phyloP scores from a whole-genome alignment of 192 early-diverging fungal genomes.

The Coemansia sp. region DNA sequence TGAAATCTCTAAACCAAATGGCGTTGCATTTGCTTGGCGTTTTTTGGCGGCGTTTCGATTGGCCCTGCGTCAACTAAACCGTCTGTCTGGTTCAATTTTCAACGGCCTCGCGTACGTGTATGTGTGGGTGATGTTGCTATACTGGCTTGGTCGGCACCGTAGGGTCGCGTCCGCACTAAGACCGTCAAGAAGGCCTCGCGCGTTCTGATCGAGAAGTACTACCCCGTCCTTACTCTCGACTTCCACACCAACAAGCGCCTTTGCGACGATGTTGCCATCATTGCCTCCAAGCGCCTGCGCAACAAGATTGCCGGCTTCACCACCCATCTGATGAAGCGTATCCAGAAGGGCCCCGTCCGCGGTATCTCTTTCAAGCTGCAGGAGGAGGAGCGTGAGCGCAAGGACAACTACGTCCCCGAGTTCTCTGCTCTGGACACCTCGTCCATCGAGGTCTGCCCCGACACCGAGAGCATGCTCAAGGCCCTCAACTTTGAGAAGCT shows the following conservation, averaged over 20 bases:
- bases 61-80: too few relatives aligned
- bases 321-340: slow-evolving; percentile 99
- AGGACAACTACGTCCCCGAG: slow-evolving; percentile 99
- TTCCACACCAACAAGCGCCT: slow-evolving; percentile 99
- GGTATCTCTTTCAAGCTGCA: slow-evolving; percentile 99
- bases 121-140: not conserved
- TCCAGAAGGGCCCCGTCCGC: slow-evolving; percentile 96
- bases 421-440: slow-evolving; percentile 92
- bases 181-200: slow-evolving; percentile 99
- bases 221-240: slow-evolving; percentile 96
- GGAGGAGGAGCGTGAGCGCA: slow-evolving; percentile 99
- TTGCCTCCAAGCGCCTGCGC: slow-evolving; percentile 97
- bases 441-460: slow-evolving; percentile 90
- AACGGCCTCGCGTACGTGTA: too few relatives aligned
- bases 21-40: too few relatives aligned
- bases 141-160: not conserved
- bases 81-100: too few relatives aligned
- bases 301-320: slow-evolving; percentile 99
- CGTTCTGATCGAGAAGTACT: slow-evolving; percentile 99
- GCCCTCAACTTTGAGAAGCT: slow-evolving; percentile 93
- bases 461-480: slow-evolving; percentile 96
- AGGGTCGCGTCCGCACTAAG: slow-evolving; percentile 98
- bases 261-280: slow-evolving; percentile 94
- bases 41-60: too few relatives aligned
- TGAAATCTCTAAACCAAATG: too few relatives aligned